Evolutionary conservation across 2,329 filamentous ascomycete genomes (phyloP).

Genomic region (Camillea tinctor): DNA sequence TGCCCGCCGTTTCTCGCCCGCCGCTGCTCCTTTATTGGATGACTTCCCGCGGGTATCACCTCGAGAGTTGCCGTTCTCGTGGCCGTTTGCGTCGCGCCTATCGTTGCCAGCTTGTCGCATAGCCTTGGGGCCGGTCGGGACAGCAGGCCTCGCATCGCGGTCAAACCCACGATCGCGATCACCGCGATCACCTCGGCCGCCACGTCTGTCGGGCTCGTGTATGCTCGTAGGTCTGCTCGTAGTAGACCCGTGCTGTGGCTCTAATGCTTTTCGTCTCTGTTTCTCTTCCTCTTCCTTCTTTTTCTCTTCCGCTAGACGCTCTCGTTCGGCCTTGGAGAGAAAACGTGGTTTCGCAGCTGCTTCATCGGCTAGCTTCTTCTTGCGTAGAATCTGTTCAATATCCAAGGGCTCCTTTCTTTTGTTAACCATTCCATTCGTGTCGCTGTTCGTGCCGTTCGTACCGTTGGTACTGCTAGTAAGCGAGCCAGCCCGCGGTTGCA

Average conservation of each 20-base stretch:
- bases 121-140: conserved; percentile 72
- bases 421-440: conserved; percentile 8
- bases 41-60: conserved; percentile 24
- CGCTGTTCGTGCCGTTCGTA: conserved; percentile 9
- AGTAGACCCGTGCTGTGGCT: neutral
- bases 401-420: conserved; percentile 58
- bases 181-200: conserved; percentile 14
- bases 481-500: conserved; percentile 26
- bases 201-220: conserved; percentile 24
- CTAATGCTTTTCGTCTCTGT: conserved; percentile 22
- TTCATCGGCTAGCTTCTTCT: conserved; percentile 83
- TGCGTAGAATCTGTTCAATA: conserved; percentile 79
- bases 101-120: conserved; percentile 53
- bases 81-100: conserved; percentile 36
- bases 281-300: conserved; percentile 64
- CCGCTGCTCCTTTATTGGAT: conserved; percentile 14
- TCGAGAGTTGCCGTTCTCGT: conserved; percentile 37
- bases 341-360: conserved; percentile 86
- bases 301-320: conserved; percentile 68
- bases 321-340: conserved; percentile 70
- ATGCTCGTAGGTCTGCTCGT: conserved; percentile 36
- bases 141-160: conserved; percentile 19
- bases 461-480: conserved; percentile 14
- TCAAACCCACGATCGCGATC: conserved; percentile 28
- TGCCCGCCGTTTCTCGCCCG: conserved; percentile 27